Conservation (phyloP, 192 early-diverging fungal species). For the Podila verticillata region DNA sequence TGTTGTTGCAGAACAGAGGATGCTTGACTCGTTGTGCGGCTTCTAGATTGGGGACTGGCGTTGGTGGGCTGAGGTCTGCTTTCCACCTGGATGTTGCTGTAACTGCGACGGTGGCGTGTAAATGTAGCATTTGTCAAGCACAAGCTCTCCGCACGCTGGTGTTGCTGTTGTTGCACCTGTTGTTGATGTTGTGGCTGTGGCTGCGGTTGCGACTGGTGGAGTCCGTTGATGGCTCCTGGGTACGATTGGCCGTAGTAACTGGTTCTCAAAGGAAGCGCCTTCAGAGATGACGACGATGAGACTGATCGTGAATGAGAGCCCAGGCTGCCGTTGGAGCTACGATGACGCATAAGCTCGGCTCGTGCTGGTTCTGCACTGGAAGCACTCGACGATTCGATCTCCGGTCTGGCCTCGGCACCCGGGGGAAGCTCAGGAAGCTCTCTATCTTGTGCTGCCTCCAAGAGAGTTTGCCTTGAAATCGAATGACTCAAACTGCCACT, state of each 20-base stretch:
- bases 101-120: not conserved
- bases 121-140: not conserved
- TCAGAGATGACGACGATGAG: not conserved
- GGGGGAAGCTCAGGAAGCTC: not conserved
- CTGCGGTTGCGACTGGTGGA: not conserved
- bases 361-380: not conserved
- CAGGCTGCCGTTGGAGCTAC: not conserved
- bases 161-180: not conserved
- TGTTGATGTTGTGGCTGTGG: not conserved
- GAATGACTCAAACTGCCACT: not conserved
- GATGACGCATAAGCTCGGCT: constrained; percentile 1
- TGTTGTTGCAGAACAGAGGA: too few relatives aligned
- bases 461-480: not conserved
- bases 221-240: not conserved
- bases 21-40: too few relatives aligned
- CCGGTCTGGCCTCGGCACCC: not conserved
- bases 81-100: not conserved
- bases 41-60: not conserved
- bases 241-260: not conserved
- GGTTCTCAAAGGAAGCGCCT: not conserved
- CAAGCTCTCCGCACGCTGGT: not conserved
- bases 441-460: not conserved
- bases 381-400: not conserved
- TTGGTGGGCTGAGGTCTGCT: not conserved
- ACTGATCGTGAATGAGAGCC: not conserved